Evolutionary conservation across 2,329 filamentous ascomycete species (phyloP).

Genomic region (Dendryphion nanum): DNA sequence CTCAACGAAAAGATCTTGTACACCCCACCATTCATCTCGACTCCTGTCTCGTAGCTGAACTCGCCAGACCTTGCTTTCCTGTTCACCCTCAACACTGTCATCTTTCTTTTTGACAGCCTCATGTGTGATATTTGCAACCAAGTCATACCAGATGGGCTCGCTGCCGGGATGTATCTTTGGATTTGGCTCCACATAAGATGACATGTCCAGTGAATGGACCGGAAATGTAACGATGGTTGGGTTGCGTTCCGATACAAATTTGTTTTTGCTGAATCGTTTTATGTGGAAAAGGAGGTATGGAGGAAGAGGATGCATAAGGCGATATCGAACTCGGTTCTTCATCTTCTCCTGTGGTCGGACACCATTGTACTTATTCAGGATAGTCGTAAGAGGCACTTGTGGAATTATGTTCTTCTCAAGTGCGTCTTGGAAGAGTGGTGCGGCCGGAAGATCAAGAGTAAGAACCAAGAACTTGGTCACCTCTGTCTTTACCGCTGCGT

Average conservation of each 20-base stretch:
- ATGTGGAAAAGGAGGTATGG: constrained; percentile 92
- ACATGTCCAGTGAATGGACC: constrained; percentile 78
- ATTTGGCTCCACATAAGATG: constrained; percentile 88
- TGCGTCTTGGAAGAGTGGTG: constrained; percentile 94
- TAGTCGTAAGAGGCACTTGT: constrained; percentile 70
- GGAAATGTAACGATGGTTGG: constrained; percentile 98
- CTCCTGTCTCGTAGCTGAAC: constrained; percentile 83
- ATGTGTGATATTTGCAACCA: constrained; percentile 92
- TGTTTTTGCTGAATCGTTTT: constrained; percentile 95
- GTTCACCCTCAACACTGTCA: constrained; percentile 82
- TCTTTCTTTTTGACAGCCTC: constrained; percentile 76
- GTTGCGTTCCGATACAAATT: constrained; percentile 94
- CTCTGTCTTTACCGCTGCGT: constrained; percentile 79
- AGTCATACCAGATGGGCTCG: constrained; percentile 90
- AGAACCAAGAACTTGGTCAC: constrained; percentile 83
- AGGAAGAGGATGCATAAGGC: constrained; percentile 84
- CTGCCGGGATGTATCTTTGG: constrained; percentile 66
- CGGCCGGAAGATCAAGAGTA: constrained; percentile 86
- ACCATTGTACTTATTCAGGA: constrained; percentile 93
- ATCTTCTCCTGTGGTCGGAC: constrained; percentile 82
- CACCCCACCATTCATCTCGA: constrained; percentile 83
- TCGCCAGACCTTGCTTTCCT: constrained; percentile 92
- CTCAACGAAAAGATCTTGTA: constrained; percentile 92
- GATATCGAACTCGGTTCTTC: constrained; percentile 83
- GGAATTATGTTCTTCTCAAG: constrained; percentile 95